phyloP scores from a whole-genome alignment of 345 rosid genomes.

The Gossypium thurberi region DNA sequence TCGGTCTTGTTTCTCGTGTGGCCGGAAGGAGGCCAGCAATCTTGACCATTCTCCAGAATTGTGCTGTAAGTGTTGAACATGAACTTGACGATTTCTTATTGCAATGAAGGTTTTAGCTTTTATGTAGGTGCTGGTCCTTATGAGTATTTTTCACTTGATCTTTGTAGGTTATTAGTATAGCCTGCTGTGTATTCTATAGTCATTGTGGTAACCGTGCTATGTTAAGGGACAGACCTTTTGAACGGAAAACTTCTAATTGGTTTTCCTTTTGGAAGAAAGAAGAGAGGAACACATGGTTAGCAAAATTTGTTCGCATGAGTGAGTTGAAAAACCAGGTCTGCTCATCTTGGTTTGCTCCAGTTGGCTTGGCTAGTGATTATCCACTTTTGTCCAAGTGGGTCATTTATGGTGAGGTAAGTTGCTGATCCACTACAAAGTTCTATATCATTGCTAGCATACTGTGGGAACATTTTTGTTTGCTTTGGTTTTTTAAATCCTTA shows the following conservation, averaged over 20 bases:
- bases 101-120: not conserved
- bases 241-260: conserved; percentile 53
- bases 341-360: conserved; percentile 99
- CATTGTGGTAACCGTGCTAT: conserved; percentile 96
- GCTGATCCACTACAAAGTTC: not conserved
- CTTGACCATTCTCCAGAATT: conserved; percentile 87
- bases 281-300: conserved; percentile 65
- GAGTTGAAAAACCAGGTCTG: conserved; percentile 95
- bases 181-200: conserved; percentile 96
- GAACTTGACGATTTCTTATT: not conserved
- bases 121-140: not conserved
- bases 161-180: conserved; percentile 82
- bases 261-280: conserved; percentile 62
- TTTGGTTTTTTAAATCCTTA: conserved; percentile 11
- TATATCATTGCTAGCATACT: not conserved
- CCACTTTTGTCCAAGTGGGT: conserved; percentile 98
- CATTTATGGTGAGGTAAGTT: conserved; percentile 85
- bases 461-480: not conserved
- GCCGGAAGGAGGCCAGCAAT: conserved; percentile 93
- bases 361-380: conserved; percentile 97
- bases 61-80: conserved; percentile 58
- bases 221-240: conserved; percentile 48
- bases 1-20: conserved; percentile 92
- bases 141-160: conserved; percentile 10
- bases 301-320: conserved; percentile 61